phyloP scores from a whole-genome alignment of 257 asterid genomes.

The Forsythia suspensa region DNA sequence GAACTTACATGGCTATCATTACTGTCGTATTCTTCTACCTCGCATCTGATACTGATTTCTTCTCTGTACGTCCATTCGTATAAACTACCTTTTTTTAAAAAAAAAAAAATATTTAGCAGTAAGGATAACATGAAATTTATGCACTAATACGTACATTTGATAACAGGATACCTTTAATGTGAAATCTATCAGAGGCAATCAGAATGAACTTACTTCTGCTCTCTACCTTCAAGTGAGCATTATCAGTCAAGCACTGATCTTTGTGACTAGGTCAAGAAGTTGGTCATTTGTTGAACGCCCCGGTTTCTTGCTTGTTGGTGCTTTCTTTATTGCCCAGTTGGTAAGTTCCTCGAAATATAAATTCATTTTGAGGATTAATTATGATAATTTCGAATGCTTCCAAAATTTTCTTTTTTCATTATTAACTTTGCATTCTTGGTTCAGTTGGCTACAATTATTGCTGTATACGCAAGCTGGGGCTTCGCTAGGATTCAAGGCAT shows the following conservation, averaged over 20 bases:
- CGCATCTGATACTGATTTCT: slow-evolving; percentile 68
- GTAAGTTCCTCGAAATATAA: slow-evolving; percentile 27
- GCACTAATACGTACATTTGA: background rate
- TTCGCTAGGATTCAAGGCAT: slow-evolving; percentile 75
- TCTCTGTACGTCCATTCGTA: slow-evolving; percentile 40
- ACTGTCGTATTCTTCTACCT: slow-evolving; percentile 79
- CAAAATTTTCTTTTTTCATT: background rate
- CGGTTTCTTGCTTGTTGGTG: slow-evolving; percentile 59
- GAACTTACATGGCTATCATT: slow-evolving; percentile 78
- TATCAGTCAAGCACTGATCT: slow-evolving; percentile 88
- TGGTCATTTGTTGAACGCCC: slow-evolving; percentile 90
- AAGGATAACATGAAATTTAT: background rate
- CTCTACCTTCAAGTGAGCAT: slow-evolving; percentile 96
- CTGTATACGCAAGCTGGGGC: slow-evolving; percentile 72
- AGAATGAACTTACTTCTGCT: slow-evolving; percentile 67
- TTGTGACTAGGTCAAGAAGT: slow-evolving; percentile 81
- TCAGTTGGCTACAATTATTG: slow-evolving; percentile 67
- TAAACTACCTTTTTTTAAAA: background rate
- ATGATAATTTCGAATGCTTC: background rate
- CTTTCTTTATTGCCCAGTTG: slow-evolving; percentile 75
- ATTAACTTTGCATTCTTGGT: background rate
- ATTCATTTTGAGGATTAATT: background rate
- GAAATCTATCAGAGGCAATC: slow-evolving; percentile 46
- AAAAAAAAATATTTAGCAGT: too few relatives aligned
- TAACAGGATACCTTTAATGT: slow-evolving; percentile 48